Conservation (phyloP, 495 filamentous ascomycete genomes). For the Aspergillus conjunctus region DNA sequence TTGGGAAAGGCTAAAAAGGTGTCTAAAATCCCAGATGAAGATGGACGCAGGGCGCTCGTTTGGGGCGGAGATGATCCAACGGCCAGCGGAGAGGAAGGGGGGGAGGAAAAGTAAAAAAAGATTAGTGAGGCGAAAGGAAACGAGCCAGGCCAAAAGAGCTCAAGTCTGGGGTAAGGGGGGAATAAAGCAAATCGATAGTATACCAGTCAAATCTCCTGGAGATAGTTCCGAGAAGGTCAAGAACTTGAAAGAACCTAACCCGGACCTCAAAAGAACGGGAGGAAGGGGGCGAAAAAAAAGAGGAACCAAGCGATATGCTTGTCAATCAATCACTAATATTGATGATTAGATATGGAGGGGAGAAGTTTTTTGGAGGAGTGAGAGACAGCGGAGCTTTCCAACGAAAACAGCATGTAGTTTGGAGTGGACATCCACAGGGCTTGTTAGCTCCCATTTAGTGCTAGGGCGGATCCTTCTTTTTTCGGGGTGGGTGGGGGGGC, state of each 20-base stretch:
- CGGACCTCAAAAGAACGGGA: constrained; percentile 1
- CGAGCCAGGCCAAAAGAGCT: background rate
- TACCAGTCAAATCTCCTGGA: background rate
- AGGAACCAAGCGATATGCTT: constrained; percentile 15
- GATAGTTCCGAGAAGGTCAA: constrained; percentile 1
- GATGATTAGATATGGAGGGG: constrained; percentile 5
- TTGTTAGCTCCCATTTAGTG: constrained; percentile 20
- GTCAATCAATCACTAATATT: background rate
- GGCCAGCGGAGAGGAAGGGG: constrained; percentile 22
- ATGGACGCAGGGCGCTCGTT: constrained; percentile 18
- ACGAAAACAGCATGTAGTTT: constrained; percentile 8
- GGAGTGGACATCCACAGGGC: constrained; percentile 15
- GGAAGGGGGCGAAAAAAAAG: background rate
- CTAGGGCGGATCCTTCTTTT: constrained; percentile 24
- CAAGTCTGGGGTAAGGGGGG: constrained; percentile 17
- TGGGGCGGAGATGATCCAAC: constrained; percentile 23
- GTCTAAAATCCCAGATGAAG: constrained; percentile 4
- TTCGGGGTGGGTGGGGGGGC: constrained; percentile 16
- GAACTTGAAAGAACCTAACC: background rate
- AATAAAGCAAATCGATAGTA: background rate
- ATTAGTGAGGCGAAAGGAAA: constrained; percentile 12
- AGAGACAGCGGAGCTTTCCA: constrained; percentile 27
- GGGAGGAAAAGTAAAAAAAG: constrained; percentile 6
- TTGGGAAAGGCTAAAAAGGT: background rate
- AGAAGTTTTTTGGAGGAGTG: constrained; percentile 11